Percentiles rank a stretch among this genome's conserved stretches.
These are phyloP conservation scores for Tolypocladium ovalisporum DNA, from an alignment of 2,329 filamentous ascomycete genomes.

Conservation along the genomic window DNA sequence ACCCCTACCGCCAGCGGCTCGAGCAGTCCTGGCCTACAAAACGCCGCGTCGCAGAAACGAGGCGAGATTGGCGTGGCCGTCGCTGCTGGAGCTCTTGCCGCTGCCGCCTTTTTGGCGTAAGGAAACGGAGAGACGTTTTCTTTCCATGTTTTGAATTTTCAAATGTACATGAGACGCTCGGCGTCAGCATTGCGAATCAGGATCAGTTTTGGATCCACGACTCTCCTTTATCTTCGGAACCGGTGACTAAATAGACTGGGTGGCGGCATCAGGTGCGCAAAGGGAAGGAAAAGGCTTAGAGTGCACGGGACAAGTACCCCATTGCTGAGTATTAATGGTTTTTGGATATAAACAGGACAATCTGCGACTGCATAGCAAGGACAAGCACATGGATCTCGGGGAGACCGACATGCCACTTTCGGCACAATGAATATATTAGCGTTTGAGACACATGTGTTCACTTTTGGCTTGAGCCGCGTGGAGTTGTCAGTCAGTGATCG, in stretches of 20 bases:
- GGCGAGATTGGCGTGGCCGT: slow-evolving; percentile 13
- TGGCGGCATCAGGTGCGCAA: background rate
- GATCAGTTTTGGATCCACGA: background rate
- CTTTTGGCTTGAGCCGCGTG: background rate
- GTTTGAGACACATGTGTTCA: background rate
- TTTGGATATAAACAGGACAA: background rate
- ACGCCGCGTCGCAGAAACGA: slow-evolving; percentile 16
- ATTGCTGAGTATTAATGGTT: background rate
- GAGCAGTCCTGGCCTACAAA: slow-evolving; percentile 25
- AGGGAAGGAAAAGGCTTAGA: background rate
- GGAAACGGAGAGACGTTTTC: too few relatives aligned
- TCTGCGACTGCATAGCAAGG: background rate
- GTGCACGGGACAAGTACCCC: background rate
- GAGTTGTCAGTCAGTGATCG: background rate
- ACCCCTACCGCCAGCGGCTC: slow-evolving; percentile 16
- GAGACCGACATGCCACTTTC: background rate
- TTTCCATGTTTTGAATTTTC: background rate
- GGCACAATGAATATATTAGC: background rate
- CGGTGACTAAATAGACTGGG: background rate
- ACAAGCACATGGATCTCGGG: background rate
- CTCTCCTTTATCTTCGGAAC: background rate
- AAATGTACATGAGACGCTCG: background rate
- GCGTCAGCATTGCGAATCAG: background rate
- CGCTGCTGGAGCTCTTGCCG: slow-evolving; percentile 16
- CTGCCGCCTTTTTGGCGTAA: slow-evolving; percentile 17